Evolutionary conservation across 1,284 basidiomycete species (phyloP), one percentile per base, ranked within the genome.

Genomic region (Malassezia nana): DNA sequence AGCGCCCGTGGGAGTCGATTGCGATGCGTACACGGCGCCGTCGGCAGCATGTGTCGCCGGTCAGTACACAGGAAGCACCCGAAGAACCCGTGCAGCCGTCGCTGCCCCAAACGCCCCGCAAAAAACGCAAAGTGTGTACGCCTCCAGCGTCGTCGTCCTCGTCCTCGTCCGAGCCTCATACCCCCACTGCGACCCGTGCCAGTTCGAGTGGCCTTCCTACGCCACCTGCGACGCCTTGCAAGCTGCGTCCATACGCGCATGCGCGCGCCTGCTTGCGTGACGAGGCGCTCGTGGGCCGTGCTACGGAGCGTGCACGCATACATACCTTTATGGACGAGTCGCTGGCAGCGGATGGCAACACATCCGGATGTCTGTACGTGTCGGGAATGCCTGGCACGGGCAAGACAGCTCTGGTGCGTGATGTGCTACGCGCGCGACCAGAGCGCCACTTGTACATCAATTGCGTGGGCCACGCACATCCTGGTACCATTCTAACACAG

Each of bases 311-410:
- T n/a, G 57, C 55, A 1, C 58, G 60, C 9, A 57, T 75, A 39
- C 53, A 69, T 53, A 54, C 63, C 15, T 74, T 75, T 57, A 56
- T 75, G 38, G 50, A 65, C 39, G 43, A 55, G 24, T 57, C 57
- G 0, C 60, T 70, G 22, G 57, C 57, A n/a, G 52, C 53, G 2
- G 41, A 55, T 9, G 24, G 46, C 24, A 44, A 43, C 15, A 54
- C 58, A 1, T 62, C 65, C 0, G 59, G 60, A 4, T 58, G 65
- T 47, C 64, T 77, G 18, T 77, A 77, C 62, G 67, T 77, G 28
- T 77, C 75, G 22, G 76, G 76, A n/a, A 66, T 75, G 25, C 76
- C 76, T 2, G 76, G 76, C 1, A 76, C 76, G 4, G 76, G 76
- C 44, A 77, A 77, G 62, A 77, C 76, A 9, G 76, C 75, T 3